These are phyloP conservation scores for Hyaloscypha hepaticicola DNA, from an alignment of 495 filamentous ascomycete species.

Conservation along the genomic window DNA sequence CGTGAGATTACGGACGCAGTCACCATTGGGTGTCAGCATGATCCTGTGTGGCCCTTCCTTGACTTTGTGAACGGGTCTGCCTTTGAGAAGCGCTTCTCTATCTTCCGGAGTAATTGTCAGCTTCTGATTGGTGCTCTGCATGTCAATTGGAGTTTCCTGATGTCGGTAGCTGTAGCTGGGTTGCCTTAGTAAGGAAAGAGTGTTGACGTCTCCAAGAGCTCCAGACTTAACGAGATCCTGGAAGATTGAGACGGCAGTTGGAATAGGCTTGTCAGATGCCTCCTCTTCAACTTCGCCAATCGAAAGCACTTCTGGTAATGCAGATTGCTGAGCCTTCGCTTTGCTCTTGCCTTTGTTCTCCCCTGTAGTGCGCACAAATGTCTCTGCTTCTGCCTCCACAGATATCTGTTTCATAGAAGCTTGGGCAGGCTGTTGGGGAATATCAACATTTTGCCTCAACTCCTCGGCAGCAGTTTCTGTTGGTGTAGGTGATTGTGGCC, in stretches of 20 bases:
- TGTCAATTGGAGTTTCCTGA: conserved; percentile 35
- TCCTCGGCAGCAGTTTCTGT: conserved; percentile 19
- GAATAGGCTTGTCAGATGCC: conserved; percentile 35
- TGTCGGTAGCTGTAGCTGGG: conserved; percentile 35
- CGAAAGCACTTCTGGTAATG: conserved; percentile 34
- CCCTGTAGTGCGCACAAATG: neutral
- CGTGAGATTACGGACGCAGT: conserved; percentile 72
- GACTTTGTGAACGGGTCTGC: conserved; percentile 49
- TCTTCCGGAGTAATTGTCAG: conserved; percentile 52
- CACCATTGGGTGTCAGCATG: conserved; percentile 76
- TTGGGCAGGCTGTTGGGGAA: conserved; percentile 35
- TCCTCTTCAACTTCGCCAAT: conserved; percentile 40
- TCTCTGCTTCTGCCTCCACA: conserved; percentile 9
- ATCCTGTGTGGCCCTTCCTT: conserved; percentile 48
- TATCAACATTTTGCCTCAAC: conserved; percentile 17
- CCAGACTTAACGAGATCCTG: conserved; percentile 36
- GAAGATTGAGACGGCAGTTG: conserved; percentile 38
- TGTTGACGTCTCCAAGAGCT: conserved; percentile 27
- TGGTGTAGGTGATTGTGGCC: conserved; percentile 28
- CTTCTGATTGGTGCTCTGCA: conserved; percentile 41
- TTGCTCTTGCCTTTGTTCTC: conserved; percentile 35
- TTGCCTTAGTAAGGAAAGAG: conserved; percentile 38
- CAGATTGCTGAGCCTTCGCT: conserved; percentile 35
- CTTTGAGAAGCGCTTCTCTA: conserved; percentile 45
- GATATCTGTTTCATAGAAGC: conserved; percentile 12